Percentiles rank a stretch among this genome's conserved stretches.
These are phyloP conservation scores for Lodderomyces orthopsilosis DNA, from an alignment of 1,139 yeast species.

Conservation along the genomic window DNA sequence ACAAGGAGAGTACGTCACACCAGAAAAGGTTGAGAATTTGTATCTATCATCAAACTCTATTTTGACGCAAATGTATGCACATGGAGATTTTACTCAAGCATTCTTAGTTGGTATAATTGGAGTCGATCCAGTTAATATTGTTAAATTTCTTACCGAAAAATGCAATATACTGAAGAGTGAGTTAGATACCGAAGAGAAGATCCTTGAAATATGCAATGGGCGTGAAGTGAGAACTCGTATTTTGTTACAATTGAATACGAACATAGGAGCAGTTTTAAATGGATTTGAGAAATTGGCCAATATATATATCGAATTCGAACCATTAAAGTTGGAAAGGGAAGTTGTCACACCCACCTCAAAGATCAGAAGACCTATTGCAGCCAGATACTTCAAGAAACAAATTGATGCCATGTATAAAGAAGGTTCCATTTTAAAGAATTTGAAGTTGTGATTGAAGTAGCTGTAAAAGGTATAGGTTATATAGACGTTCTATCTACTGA, in stretches of 20 bases:
- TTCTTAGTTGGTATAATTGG: slow-evolving; percentile 36
- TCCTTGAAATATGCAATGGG: slow-evolving; percentile 24
- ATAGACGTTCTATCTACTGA: background rate
- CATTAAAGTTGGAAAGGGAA: slow-evolving; percentile 37
- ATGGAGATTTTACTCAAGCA: slow-evolving; percentile 33
- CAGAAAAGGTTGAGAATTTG: slow-evolving; percentile 69
- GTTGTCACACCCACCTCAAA: slow-evolving; percentile 44
- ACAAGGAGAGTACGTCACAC: slow-evolving; percentile 81
- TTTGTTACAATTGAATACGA: slow-evolving; percentile 27
- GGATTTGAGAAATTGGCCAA: slow-evolving; percentile 42
- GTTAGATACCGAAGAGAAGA: slow-evolving; percentile 16
- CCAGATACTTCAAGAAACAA: slow-evolving; percentile 25
- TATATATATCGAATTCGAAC: slow-evolving; percentile 33
- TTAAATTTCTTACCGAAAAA: slow-evolving; percentile 19
- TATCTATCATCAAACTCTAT: slow-evolving; percentile 55
- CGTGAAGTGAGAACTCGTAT: slow-evolving; percentile 23
- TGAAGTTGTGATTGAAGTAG: slow-evolving; percentile 15
- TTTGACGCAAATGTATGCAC: slow-evolving; percentile 55
- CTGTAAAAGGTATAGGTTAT: background rate
- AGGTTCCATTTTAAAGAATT: slow-evolving; percentile 24
- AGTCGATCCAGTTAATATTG: slow-evolving; percentile 34
- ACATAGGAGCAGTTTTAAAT: slow-evolving; percentile 22
- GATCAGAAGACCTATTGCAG: slow-evolving; percentile 38
- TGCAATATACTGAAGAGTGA: slow-evolving; percentile 14
- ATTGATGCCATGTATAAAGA: slow-evolving; percentile 25